These are phyloP conservation scores for Citrus glauca DNA, from an alignment of 345 rosid genomes.

Conservation along the genomic window DNA sequence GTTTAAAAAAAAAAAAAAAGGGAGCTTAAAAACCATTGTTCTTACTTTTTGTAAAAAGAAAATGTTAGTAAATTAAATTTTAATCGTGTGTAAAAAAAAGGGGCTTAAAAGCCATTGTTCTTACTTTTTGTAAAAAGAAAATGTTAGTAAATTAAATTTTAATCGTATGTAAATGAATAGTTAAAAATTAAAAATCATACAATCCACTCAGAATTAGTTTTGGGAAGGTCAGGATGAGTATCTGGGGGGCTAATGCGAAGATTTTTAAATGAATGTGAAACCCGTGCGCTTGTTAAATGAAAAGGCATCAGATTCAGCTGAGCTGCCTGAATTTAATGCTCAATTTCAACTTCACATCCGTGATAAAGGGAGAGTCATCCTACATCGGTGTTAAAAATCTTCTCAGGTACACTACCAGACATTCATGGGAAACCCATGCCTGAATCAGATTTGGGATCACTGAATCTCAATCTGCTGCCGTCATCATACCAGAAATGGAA, in stretches of 20 bases:
- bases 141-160: too few relatives aligned
- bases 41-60: too few relatives aligned
- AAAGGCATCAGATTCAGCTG: background rate
- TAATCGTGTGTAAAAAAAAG: too few relatives aligned
- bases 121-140: too few relatives aligned
- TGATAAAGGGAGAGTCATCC: background rate
- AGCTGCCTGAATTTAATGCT: background rate
- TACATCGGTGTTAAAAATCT: background rate
- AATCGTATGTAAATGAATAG: too few relatives aligned
- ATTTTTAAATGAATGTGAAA: background rate
- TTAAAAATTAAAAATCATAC: too few relatives aligned
- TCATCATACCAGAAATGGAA: background rate
- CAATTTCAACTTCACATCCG: background rate
- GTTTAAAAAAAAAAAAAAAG: too few relatives aligned
- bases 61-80: too few relatives aligned
- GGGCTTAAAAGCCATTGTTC: too few relatives aligned
- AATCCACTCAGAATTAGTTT: too few relatives aligned
- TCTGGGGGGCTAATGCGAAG: background rate
- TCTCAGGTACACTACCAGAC: background rate
- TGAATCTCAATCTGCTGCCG: background rate
- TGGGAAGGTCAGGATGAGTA: background rate
- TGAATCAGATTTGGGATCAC: background rate
- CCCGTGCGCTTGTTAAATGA: background rate
- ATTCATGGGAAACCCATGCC: slow-evolving; percentile 5
- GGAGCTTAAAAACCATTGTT: too few relatives aligned